Evolutionary conservation across 345 rosid genomes (phyloP).

Genomic region (Populus tremula): DNA sequence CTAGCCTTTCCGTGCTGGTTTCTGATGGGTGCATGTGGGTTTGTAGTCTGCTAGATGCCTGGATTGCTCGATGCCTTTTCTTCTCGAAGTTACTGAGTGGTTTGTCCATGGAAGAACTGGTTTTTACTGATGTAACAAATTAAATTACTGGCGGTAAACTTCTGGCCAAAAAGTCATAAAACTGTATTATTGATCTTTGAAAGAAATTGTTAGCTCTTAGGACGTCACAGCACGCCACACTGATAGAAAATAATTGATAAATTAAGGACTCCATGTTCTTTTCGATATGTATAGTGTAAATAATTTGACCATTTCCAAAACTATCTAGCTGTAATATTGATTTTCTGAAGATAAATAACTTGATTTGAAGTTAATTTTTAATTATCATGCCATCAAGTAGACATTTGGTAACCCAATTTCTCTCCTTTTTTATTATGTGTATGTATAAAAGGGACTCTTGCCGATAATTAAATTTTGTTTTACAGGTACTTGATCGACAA

Average conservation of each 20-base stretch:
- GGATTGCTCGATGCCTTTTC: background rate
- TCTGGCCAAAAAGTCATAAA: background rate
- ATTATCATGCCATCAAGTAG: background rate
- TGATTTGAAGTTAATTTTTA: background rate
- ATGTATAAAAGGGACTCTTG: background rate
- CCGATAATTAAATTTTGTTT: background rate
- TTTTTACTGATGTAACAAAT: too few relatives aligned
- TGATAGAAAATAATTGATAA: background rate
- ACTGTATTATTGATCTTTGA: background rate
- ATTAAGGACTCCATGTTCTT: background rate
- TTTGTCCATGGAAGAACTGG: background rate
- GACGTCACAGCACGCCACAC: background rate
- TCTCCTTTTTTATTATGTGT: too few relatives aligned
- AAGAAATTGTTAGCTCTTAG: background rate
- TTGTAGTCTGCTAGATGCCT: slow-evolving; percentile 1
- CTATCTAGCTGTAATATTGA: background rate
- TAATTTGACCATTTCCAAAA: background rate
- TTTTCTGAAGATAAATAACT: background rate
- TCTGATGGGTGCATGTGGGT: slow-evolving; percentile 24
- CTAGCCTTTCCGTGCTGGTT: slow-evolving; percentile 12
- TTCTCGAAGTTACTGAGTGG: background rate
- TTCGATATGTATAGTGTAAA: background rate
- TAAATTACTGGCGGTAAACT: background rate
- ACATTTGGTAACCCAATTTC: background rate
- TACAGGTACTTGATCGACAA: background rate